phyloP scores from a whole-genome alignment of 495 filamentous ascomycete genomes.

The Hypoxylon lienhwacheense region DNA sequence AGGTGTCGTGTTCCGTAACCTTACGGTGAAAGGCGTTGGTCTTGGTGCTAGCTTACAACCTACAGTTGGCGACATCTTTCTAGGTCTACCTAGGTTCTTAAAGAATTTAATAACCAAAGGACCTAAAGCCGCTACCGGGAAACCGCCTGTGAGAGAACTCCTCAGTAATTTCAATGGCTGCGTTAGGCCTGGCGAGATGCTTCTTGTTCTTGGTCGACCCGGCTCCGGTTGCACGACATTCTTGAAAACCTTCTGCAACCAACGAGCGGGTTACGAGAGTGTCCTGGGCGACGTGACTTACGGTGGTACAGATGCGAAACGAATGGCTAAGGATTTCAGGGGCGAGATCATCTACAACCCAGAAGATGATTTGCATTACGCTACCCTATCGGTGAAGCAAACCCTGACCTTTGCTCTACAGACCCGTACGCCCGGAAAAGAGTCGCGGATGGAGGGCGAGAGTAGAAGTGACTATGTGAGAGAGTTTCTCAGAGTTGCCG shows the following conservation, averaged over 20 bases:
- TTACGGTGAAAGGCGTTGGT: slow-evolving; percentile 70
- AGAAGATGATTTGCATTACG: slow-evolving; percentile 77
- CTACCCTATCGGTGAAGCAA: slow-evolving; percentile 68
- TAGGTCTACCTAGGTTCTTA: slow-evolving; percentile 58
- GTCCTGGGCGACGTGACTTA: slow-evolving; percentile 66
- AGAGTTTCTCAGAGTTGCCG: slow-evolving; percentile 68
- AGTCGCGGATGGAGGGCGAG: slow-evolving; percentile 61
- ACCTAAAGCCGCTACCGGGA: slow-evolving; percentile 43
- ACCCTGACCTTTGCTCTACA: slow-evolving; percentile 73
- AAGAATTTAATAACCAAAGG: slow-evolving; percentile 48
- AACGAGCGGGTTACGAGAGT: slow-evolving; percentile 63
- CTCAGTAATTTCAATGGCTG: slow-evolving; percentile 60
- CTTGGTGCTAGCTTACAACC: slow-evolving; percentile 68
- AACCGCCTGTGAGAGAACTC: slow-evolving; percentile 58
- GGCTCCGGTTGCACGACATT: slow-evolving; percentile 74
- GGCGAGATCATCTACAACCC: slow-evolving; percentile 63
- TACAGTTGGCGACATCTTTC: slow-evolving; percentile 62
- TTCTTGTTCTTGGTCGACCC: slow-evolving; percentile 71
- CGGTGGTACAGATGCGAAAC: slow-evolving; percentile 60
- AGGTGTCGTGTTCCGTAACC: slow-evolving; percentile 62
- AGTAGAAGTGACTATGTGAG: slow-evolving; percentile 61
- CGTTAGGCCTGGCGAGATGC: slow-evolving; percentile 52
- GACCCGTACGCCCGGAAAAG: slow-evolving; percentile 66
- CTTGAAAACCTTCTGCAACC: slow-evolving; percentile 68
- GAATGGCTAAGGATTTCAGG: slow-evolving; percentile 44